Evolutionary conservation across 2,329 filamentous ascomycete genomes (phyloP).

Genomic region (Phialophora tarda): DNA sequence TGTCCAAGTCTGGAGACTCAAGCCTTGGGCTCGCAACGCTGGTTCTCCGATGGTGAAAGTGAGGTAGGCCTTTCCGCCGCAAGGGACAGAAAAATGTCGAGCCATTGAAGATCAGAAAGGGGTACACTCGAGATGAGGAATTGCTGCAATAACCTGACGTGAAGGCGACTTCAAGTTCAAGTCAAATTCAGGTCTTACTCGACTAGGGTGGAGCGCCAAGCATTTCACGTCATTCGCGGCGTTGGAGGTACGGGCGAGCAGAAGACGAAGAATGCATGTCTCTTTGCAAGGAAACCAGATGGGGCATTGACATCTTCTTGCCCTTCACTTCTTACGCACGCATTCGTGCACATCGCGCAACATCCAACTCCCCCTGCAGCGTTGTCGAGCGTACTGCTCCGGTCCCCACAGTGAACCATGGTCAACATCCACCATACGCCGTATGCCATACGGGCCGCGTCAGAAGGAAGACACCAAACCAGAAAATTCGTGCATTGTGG

Average conservation of each 20-base stretch:
- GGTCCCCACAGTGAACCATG: background rate
- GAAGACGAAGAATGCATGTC: background rate
- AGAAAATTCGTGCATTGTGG: background rate
- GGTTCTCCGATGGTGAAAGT: slow-evolving; percentile 81
- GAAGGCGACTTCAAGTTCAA: background rate
- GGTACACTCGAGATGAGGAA: background rate
- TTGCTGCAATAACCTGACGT: background rate
- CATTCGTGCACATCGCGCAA: background rate
- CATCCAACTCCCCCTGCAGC: background rate
- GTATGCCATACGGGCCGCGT: background rate
- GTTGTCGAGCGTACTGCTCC: background rate
- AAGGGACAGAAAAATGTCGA: slow-evolving; percentile 64
- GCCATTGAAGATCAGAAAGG: slow-evolving; percentile 50
- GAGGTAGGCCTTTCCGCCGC: slow-evolving; percentile 53
- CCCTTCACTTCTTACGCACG: background rate
- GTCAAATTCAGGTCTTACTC: background rate
- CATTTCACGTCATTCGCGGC: background rate
- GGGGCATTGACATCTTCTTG: background rate
- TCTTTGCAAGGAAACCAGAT: background rate
- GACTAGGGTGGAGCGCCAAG: background rate
- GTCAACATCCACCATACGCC: background rate
- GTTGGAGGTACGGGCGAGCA: background rate
- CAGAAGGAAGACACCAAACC: too few relatives aligned
- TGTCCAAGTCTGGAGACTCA: slow-evolving; percentile 94
- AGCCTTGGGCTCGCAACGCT: slow-evolving; percentile 80